Percentiles rank a stretch among this genome's conserved stretches.
These are phyloP conservation scores for Annona cherimola DNA, from an alignment of 164 flowering plant genomes.

Conservation along the genomic window DNA sequence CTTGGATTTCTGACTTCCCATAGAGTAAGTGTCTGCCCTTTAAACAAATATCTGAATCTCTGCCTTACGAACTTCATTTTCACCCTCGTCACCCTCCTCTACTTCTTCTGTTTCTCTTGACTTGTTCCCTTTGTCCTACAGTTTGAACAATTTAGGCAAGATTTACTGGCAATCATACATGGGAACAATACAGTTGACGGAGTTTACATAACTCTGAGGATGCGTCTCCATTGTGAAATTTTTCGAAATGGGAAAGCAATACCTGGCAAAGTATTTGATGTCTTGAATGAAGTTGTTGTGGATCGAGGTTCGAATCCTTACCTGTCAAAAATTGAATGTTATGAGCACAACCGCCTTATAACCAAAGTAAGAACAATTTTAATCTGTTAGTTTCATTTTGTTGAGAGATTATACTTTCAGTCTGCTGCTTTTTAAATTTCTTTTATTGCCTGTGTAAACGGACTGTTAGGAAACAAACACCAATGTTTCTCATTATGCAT, in stretches of 20 bases:
- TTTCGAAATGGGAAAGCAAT: constrained; percentile 88
- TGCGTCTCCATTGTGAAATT: constrained; percentile 92
- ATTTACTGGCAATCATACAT: constrained; percentile 78
- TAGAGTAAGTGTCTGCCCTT: constrained; percentile 39
- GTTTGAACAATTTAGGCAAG: constrained; percentile 81
- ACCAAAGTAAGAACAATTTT: constrained; percentile 62
- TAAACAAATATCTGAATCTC: background rate
- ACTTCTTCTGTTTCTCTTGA: background rate
- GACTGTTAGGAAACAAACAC: background rate
- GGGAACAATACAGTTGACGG: constrained; percentile 87
- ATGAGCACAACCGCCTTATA: constrained; percentile 90
- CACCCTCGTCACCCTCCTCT: background rate
- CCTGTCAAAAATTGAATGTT: constrained; percentile 95
- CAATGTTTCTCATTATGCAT: no score
- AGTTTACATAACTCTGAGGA: constrained; percentile 92
- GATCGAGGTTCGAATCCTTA: constrained; percentile 99
- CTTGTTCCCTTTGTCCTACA: constrained; percentile 21
- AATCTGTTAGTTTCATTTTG: background rate
- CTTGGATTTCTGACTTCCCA: constrained; percentile 99
- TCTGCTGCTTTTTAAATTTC: background rate
- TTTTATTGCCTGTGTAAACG: background rate
- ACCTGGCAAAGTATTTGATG: constrained; percentile 94
- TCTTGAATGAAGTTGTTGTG: constrained; percentile 90
- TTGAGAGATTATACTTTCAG: background rate
- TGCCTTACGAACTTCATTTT: background rate